Evolutionary conservation across 2,329 filamentous ascomycete genomes (phyloP), one percentile per base, ranked within the genome.

Genomic region (Aspergillus awamori): DNA sequence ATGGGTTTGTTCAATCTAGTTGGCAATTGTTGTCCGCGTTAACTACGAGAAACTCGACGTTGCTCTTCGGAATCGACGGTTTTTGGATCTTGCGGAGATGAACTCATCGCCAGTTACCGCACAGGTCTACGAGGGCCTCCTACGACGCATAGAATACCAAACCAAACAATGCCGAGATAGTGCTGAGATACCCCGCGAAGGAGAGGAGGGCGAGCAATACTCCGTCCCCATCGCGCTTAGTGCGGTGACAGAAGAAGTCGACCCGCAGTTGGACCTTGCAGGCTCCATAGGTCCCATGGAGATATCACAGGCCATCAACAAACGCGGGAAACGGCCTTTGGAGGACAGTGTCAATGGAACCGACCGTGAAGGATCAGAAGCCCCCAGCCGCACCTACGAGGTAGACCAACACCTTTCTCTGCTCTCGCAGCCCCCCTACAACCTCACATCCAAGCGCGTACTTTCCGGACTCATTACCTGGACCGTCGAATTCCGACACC

Each of bases 21-120:
- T 87, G 53, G 85, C 90, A 60, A 81, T 93, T 65, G 83, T 93
- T 38, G 81, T 98, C 53, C 87, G 89, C 28, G 82, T 97, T 58
- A 97, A 97, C 72, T 89, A 92, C 70, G 89, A 93, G 59, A 96
- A 94, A 75, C 91, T 92, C 61, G 82, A 89, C 6, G 91, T 97
- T 8, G 88, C 91, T 53, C 82, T 97, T 64, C 91, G 94, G 59
- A 97, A 92, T 69, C 85, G 89, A 65, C 86, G 87, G 20, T 86
- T 98, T 2, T 86, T 89, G 56, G 83, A 87, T n/a, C 85, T 93
- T 59, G 92, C 88, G 1, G 83, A 87, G 55, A 86, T 90, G 57
- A 82, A 85, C 33, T 84, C 95, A 20, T 91, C 93, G 48, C 82
- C 87, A 43, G 87, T 85, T 1, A 96, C 93, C 1, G 88, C 89